phyloP scores from a whole-genome alignment of 2,329 filamentous ascomycete genomes.

The Xylariaceae sp. region DNA sequence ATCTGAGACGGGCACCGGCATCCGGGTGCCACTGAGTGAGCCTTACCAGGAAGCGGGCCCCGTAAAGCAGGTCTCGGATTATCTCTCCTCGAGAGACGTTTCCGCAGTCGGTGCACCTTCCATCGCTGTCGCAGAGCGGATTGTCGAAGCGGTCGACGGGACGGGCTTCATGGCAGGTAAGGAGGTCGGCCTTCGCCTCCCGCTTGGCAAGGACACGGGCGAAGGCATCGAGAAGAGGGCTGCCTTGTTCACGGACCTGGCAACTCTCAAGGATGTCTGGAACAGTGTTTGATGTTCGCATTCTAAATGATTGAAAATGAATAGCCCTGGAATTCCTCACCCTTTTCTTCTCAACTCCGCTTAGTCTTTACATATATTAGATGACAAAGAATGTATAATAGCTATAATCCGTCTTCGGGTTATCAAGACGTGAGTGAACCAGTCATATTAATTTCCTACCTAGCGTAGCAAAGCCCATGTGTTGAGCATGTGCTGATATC shows the following conservation, averaged over 20 bases:
- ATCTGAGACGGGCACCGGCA: conserved; percentile 22
- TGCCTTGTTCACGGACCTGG: conserved; percentile 6
- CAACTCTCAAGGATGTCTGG: conserved; percentile 18
- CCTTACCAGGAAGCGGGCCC: conserved; percentile 31
- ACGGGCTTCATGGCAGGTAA: conserved; percentile 33
- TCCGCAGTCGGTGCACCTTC: conserved; percentile 15
- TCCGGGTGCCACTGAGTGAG: conserved; percentile 26
- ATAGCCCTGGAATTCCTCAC: too few relatives aligned
- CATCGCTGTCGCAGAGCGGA: conserved; percentile 28
- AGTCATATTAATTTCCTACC: too few relatives aligned
- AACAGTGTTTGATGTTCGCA: conserved; percentile 12
- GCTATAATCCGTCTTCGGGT: too few relatives aligned
- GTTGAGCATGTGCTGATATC: not conserved
- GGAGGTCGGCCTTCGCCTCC: conserved; percentile 26
- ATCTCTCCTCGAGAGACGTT: conserved; percentile 3
- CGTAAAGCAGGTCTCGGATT: conserved; percentile 16
- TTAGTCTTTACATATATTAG: too few relatives aligned
- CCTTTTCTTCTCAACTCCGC: not conserved
- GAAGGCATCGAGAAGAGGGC: conserved; percentile 10
- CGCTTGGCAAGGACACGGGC: conserved; percentile 25
- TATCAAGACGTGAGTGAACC: too few relatives aligned
- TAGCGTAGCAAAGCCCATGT: too few relatives aligned
- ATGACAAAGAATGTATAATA: too few relatives aligned
- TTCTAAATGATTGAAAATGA: not conserved
- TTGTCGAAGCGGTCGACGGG: conserved; percentile 37